Evolutionary conservation across 495 filamentous ascomycete genomes (phyloP).

Genomic region (Penicillium soppii): DNA sequence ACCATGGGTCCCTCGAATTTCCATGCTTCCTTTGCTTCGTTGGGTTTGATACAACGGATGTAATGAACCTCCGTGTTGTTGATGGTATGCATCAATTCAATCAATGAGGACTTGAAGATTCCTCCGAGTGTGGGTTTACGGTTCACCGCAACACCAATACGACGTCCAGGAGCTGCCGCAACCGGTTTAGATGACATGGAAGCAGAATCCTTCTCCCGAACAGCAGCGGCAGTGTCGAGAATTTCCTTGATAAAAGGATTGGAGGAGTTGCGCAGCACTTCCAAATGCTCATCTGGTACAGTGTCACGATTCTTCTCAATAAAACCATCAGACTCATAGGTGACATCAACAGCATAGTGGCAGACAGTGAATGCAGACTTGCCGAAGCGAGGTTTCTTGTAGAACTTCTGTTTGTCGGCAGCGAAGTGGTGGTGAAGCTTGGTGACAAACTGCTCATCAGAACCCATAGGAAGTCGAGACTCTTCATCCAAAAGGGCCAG

Average conservation of each 20-base stretch:
- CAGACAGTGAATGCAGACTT: constrained; percentile 98
- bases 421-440: constrained; percentile 96
- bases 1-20: constrained; percentile 99
- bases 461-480: constrained; percentile 93
- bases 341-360: constrained; percentile 98
- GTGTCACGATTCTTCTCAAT: constrained; percentile 99
- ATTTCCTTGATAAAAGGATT: constrained; percentile 87
- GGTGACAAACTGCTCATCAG: constrained; percentile 95
- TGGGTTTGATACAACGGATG: constrained; percentile 99
- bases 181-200: constrained; percentile 68
- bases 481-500: constrained; percentile 94
- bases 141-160: constrained; percentile 86
- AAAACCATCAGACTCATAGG: constrained; percentile 99
- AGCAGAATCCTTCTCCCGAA: constrained; percentile 85
- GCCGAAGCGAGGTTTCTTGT: constrained; percentile 96
- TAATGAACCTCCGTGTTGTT: constrained; percentile 98
- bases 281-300: constrained; percentile 97
- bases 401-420: constrained; percentile 90
- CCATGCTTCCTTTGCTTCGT: constrained; percentile 95
- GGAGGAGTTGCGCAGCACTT: constrained; percentile 78
- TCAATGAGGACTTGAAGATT: constrained; percentile 97
- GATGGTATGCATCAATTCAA: constrained; percentile 97
- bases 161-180: constrained; percentile 66
- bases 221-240: constrained; percentile 76
- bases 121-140: constrained; percentile 96